Base-by-base conservation (phyloP, 2,329 filamentous ascomycete species). In the Penicillium sp. region DNA sequence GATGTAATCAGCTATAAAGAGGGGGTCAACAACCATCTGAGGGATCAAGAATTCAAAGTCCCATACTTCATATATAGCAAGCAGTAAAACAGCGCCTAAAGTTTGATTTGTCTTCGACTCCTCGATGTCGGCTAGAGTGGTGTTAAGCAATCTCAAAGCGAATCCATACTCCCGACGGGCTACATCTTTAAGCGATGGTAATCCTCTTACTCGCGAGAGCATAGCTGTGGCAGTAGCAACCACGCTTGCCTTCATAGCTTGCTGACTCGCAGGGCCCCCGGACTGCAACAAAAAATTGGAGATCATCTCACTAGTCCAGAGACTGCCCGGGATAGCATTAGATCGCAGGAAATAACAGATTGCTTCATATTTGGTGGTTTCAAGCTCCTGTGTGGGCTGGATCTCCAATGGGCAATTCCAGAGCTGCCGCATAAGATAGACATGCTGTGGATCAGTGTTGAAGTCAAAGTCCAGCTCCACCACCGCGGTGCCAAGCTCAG, bases 61-160 rank as follows among this genome's bases (percentile, higher is more conserved):
- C 16, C 73, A 64, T 71, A 86, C 84, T 77, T 87, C 84, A 59
- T 84, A 87, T 68, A 86, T 76, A 45, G 83, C 83, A 60, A 87
- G 78, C 62, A 84, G 77, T 40, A 87, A 75, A 31, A 86, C 81
- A 8, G 80, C 76, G 60, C 84, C 75, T 16, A 82, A 76, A 10
- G 80, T 75, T 44, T 79, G 72, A 56, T 75, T 72, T 22, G 69
- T 64, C 38, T 64, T 74, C n/a, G 72, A 74, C 42, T 74, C 67
- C 18, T 64, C 66, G 8, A 65, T 59, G 50, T 74, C 66, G 39
- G 63, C 59, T 34, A 78, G 60, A 37, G 72, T 71, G 24, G 61
- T 56, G 35, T 70, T 73, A 7, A 74, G 62, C 51, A 78, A 73
- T 39, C 77, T 78, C 37, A 87, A 69, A 2, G 83, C 83, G 29